Evolutionary conservation across 2,329 filamentous ascomycete genomes (phyloP).

Genomic region (Spiromastix sp.): DNA sequence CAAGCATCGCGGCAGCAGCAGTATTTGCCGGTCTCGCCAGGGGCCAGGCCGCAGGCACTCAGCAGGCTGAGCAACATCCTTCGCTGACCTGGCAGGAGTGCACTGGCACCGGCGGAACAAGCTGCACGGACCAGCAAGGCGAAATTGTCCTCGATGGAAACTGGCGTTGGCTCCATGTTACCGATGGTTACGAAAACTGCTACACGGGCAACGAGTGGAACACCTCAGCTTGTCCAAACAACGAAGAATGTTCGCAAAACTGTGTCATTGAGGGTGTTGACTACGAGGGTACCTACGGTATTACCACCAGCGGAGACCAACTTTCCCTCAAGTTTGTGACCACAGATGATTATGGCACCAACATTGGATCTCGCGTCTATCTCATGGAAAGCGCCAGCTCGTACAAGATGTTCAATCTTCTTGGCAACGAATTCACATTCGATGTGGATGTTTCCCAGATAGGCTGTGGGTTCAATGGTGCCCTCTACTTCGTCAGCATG

Average conservation of each 20-base stretch:
- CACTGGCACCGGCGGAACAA: conserved; percentile 20
- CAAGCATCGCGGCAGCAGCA: conserved; percentile 30
- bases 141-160: conserved; percentile 42
- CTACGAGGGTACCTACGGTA: conserved; percentile 38
- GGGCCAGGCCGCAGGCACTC: conserved; percentile 40
- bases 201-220: conserved; percentile 39
- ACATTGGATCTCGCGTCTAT: conserved; percentile 42
- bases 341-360: conserved; percentile 17
- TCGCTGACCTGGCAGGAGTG: conserved; percentile 39
- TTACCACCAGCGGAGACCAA: conserved; percentile 34
- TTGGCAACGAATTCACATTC: conserved; percentile 56
- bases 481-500: conserved; percentile 52
- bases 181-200: conserved; percentile 39
- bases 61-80: conserved; percentile 38
- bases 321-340: conserved; percentile 35
- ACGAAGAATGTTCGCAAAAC: conserved; percentile 37
- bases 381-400: conserved; percentile 47
- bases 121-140: conserved; percentile 37
- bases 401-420: conserved; percentile 51
- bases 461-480: conserved; percentile 56
- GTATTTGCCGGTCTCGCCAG: conserved; percentile 32
- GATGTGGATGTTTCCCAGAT: conserved; percentile 56
- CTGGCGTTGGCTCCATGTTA: conserved; percentile 42
- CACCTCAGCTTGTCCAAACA: conserved; percentile 32
- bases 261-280: conserved; percentile 43